These are phyloP conservation scores for Colletotrichum zoysiae DNA, from an alignment of 2,329 filamentous ascomycete species.

Conservation along the genomic window DNA sequence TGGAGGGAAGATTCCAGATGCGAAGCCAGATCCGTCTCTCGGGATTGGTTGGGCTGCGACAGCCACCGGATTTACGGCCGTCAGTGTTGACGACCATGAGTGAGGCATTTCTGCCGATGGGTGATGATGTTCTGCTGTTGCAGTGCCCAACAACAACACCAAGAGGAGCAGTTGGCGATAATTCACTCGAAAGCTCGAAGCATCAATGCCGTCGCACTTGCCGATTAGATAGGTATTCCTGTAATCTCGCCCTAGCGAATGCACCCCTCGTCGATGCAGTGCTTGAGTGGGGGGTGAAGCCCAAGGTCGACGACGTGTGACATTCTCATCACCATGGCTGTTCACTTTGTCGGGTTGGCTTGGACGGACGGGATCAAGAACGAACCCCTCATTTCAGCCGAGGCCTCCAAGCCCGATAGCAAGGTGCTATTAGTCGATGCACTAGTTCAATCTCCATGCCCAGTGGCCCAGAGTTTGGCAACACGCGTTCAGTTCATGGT, in stretches of 20 bases:
- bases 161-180: background rate
- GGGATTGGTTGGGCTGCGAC: slow-evolving; percentile 23
- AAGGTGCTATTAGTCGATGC: slow-evolving; percentile 4
- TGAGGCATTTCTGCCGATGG: slow-evolving; percentile 17
- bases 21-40: background rate
- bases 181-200: background rate
- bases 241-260: background rate
- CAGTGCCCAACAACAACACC: slow-evolving; percentile 8
- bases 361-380: background rate
- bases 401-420: slow-evolving; percentile 17
- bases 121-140: background rate
- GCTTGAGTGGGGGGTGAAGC: background rate
- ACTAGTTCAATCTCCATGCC: slow-evolving; percentile 4
- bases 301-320: background rate
- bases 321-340: background rate
- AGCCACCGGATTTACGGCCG: slow-evolving; percentile 5
- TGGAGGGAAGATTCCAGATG: slow-evolving; percentile 31
- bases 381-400: slow-evolving; percentile 2
- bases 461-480: slow-evolving; percentile 25
- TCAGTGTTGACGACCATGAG: slow-evolving; percentile 1
- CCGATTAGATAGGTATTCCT: background rate
- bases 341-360: background rate
- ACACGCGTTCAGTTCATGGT: slow-evolving; percentile 25
- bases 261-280: slow-evolving; percentile 1
- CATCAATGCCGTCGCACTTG: slow-evolving; percentile 8